Conservation (phyloP, 2,329 filamentous ascomycete genomes). For the Dothidotthia symphoricarpi region DNA sequence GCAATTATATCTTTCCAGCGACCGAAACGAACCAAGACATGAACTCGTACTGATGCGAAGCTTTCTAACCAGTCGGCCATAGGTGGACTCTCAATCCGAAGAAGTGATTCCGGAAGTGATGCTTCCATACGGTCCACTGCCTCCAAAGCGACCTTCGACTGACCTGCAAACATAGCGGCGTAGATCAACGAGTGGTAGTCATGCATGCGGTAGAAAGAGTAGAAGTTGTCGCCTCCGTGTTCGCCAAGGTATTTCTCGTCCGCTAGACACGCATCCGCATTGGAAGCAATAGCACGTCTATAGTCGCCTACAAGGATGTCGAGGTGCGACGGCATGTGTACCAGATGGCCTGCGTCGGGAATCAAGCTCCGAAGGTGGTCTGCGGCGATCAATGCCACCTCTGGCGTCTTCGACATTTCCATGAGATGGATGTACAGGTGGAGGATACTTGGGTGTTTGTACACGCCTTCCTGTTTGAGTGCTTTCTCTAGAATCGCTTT, state of each 20-base stretch:
- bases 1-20: constrained; percentile 65
- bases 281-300: constrained; percentile 63
- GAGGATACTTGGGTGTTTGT: constrained; percentile 65
- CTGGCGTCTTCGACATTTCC: constrained; percentile 70
- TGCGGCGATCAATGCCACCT: constrained; percentile 60
- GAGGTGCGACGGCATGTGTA: constrained; percentile 76
- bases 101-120: constrained; percentile 61
- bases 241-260: constrained; percentile 65
- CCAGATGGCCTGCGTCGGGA: constrained; percentile 67
- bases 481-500: constrained; percentile 60
- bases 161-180: constrained; percentile 73
- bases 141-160: constrained; percentile 61
- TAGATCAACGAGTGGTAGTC: constrained; percentile 75
- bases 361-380: constrained; percentile 63
- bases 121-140: constrained; percentile 60
- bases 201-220: constrained; percentile 72
- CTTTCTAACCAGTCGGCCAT: constrained; percentile 80
- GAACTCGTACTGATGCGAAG: constrained; percentile 65
- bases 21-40: constrained; percentile 72
- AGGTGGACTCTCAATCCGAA: constrained; percentile 64
- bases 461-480: constrained; percentile 50
- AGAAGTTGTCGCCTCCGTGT: constrained; percentile 67
- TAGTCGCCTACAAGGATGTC: constrained; percentile 74
- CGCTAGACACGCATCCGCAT: constrained; percentile 63
- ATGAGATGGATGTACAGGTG: constrained; percentile 77